These are phyloP conservation scores for Polymyxa betae DNA, from an alignment of 208 protist species.

Conservation along the genomic window DNA sequence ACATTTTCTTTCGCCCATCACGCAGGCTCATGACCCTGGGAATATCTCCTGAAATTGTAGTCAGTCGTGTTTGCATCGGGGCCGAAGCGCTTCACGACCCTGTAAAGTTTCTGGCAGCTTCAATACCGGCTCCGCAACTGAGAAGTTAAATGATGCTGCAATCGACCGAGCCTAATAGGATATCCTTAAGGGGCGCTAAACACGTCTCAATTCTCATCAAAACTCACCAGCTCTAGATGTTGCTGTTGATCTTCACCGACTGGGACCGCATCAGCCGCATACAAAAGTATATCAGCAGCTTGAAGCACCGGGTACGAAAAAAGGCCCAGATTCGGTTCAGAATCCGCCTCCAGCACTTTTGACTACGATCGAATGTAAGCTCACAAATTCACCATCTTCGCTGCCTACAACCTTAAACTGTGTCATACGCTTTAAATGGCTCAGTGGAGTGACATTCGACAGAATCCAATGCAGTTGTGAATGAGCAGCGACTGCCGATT, in stretches of 20 bases:
- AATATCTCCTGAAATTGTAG: background rate
- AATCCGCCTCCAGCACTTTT: background rate
- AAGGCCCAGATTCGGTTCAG: background rate
- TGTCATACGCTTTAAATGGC: slow-evolving; percentile 23
- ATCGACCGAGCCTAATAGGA: background rate
- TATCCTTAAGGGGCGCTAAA: background rate
- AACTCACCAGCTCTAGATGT: slow-evolving; percentile 29
- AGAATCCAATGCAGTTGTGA: slow-evolving; percentile 43
- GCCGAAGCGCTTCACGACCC: background rate
- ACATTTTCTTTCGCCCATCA: slow-evolving; percentile 4
- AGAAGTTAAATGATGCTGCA: slow-evolving; percentile 23
- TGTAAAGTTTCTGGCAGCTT: background rate
- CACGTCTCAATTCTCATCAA: too few relatives aligned
- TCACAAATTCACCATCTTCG: too few relatives aligned
- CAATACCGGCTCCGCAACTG: background rate
- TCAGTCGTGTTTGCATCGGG: background rate
- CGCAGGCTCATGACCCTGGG: slow-evolving; percentile 20
- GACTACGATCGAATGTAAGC: background rate
- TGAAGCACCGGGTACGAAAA: slow-evolving; percentile 40
- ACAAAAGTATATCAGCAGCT: slow-evolving; percentile 42
- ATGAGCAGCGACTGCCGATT: slow-evolving; percentile 16
- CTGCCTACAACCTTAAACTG: slow-evolving; percentile 12
- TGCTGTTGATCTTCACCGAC: slow-evolving; percentile 30
- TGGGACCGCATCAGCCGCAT: background rate
- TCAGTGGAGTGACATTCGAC: background rate